Conservation (phyloP, 2,329 filamentous ascomycete genomes). For the Xylariomycetidae sp. region DNA sequence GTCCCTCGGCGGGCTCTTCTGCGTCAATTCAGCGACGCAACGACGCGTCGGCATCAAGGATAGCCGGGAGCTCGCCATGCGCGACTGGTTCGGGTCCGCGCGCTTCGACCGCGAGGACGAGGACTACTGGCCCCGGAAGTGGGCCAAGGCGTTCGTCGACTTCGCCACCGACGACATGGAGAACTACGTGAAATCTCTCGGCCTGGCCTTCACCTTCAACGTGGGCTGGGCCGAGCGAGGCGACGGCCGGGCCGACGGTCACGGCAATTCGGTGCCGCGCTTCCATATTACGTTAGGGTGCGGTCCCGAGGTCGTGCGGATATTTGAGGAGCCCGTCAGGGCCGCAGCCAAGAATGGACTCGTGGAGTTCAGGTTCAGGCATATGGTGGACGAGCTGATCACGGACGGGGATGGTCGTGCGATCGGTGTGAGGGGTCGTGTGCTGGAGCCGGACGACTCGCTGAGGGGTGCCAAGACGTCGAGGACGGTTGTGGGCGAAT, state of each 20-base stretch:
- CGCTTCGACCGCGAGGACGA: constrained; percentile 52
- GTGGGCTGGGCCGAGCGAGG: constrained; percentile 61
- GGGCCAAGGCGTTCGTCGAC: constrained; percentile 61
- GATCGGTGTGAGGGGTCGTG: constrained; percentile 46
- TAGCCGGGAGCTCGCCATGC: constrained; percentile 50
- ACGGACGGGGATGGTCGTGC: constrained; percentile 48
- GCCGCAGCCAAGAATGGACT: constrained; percentile 48
- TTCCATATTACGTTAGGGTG: constrained; percentile 61
- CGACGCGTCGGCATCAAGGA: constrained; percentile 55
- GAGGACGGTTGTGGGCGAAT: constrained; percentile 42
- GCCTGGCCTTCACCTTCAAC: constrained; percentile 47
- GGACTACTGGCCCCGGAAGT: constrained; percentile 54
- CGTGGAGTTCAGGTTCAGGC: constrained; percentile 51
- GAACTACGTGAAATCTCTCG: constrained; percentile 48
- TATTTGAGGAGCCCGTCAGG: constrained; percentile 52
- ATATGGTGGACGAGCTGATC: constrained; percentile 53
- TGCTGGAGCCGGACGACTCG: constrained; percentile 47
- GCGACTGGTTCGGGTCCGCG: constrained; percentile 56
- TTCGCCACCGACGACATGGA: constrained; percentile 58
- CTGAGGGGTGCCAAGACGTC: constrained; percentile 49
- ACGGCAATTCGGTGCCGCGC: constrained; percentile 59
- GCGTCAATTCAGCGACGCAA: constrained; percentile 53
- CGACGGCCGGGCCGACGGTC: constrained; percentile 48
- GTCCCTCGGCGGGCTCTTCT: constrained; percentile 59
- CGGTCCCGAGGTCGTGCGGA: constrained; percentile 54